A percentile compares a stretch with the other conserved stretches of the same genome.
Evolutionary conservation across 108 stramenopile species (phyloP).

Genomic region (Nitzschia inconspicua): DNA sequence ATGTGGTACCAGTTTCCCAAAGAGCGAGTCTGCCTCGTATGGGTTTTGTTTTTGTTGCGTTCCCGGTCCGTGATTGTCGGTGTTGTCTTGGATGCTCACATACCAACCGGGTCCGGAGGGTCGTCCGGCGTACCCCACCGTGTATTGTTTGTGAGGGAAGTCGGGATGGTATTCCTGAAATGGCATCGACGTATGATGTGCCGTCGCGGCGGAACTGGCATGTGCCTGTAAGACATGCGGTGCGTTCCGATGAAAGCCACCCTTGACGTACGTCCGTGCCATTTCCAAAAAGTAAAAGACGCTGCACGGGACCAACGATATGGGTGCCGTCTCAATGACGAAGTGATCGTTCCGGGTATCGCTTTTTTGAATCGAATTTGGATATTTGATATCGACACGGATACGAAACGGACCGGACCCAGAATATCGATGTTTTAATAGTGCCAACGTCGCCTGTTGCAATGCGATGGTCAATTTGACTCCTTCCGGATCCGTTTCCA

Average conservation of each 20-base stretch:
- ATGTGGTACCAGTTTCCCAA: constrained; percentile 63
- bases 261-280: constrained; percentile 55
- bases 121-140: constrained; percentile 84
- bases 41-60: constrained; percentile 79
- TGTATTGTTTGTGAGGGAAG: constrained; percentile 78
- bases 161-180: constrained; percentile 83
- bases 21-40: constrained; percentile 88
- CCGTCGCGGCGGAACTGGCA: constrained; percentile 23
- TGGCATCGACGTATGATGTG: constrained; percentile 46
- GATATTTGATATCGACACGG: constrained; percentile 67
- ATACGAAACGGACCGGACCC: constrained; percentile 46
- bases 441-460: constrained; percentile 58
- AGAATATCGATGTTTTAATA: constrained; percentile 58
- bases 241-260: constrained; percentile 82
- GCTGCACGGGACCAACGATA: constrained; percentile 57
- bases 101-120: constrained; percentile 85
- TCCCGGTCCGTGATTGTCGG: constrained; percentile 80
- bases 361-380: constrained; percentile 58
- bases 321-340: constrained; percentile 68
- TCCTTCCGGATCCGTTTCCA: constrained; percentile 63
- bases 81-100: constrained; percentile 68
- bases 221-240: constrained; percentile 78
- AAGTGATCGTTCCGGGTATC: constrained; percentile 60
- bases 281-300: constrained; percentile 82
- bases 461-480: constrained; percentile 42